Evolutionary conservation across 169 alveolate species (phyloP).

Genomic region (Theileria orientalis): DNA sequence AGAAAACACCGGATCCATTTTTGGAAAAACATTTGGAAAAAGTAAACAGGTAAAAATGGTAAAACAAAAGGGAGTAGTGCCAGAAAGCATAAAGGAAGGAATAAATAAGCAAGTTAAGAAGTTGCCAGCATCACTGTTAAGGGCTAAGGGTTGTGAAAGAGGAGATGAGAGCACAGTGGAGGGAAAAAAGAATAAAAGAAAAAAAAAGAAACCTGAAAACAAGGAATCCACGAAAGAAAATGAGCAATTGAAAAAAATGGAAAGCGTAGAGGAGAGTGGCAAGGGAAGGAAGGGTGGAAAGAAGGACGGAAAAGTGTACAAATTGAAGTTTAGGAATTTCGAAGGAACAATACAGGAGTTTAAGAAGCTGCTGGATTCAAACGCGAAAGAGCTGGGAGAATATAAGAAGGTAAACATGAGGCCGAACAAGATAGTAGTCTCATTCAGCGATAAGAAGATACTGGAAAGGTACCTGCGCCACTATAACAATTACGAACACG

Average conservation of each 20-base stretch:
- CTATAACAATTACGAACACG: slow-evolving; percentile 31
- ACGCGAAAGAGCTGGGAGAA: slow-evolving; percentile 24
- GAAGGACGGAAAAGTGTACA: background rate
- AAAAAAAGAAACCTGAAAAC: background rate
- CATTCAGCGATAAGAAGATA: slow-evolving; percentile 18
- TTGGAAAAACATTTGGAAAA: slow-evolving; percentile 38
- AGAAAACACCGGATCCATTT: slow-evolving; percentile 60
- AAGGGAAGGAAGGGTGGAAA: background rate
- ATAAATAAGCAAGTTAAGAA: background rate
- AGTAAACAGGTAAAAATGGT: slow-evolving; percentile 2
- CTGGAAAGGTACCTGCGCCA: slow-evolving; percentile 23
- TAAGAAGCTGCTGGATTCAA: slow-evolving; percentile 27
- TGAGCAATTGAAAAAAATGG: background rate
- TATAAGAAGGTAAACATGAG: slow-evolving; percentile 20
- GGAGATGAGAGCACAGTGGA: no score
- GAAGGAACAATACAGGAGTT: slow-evolving; percentile 23
- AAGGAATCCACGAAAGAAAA: background rate
- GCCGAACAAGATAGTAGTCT: slow-evolving; percentile 21
- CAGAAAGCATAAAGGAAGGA: background rate
- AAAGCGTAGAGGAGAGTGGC: slow-evolving; percentile 2
- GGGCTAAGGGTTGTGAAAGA: background rate
- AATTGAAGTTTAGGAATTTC: slow-evolving; percentile 36
- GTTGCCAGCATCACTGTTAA: background rate
- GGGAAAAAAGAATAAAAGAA: background rate
- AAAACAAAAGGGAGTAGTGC: background rate